Evolutionary conservation across 148 eudicot genomes (phyloP).

Genomic region (Gaultheria prostrata): DNA sequence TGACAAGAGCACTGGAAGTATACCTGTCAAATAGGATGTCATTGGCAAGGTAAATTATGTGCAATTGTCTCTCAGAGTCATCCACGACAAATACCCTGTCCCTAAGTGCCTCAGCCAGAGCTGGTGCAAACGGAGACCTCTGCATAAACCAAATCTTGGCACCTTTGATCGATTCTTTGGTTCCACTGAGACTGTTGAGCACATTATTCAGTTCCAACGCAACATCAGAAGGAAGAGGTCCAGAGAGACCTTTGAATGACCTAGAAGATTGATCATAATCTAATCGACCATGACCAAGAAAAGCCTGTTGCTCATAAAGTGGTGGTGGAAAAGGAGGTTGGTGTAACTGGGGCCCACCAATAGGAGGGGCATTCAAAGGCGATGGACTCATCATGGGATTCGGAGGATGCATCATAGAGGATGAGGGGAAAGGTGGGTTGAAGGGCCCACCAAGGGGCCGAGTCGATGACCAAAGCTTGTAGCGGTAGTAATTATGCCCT

Average conservation of each 20-base stretch:
- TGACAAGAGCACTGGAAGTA: neutral
- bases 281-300: constrained; percentile 58
- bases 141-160: constrained; percentile 99
- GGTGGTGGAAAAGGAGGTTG: constrained; percentile 72
- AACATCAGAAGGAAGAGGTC: constrained; percentile 91
- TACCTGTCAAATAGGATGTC: constrained; percentile 98
- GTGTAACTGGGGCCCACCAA: constrained; percentile 63
- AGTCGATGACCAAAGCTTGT: constrained; percentile 74
- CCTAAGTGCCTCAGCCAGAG: constrained; percentile 83
- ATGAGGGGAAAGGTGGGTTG: constrained; percentile 53
- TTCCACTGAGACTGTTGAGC: constrained; percentile 75
- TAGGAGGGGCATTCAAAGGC: constrained; percentile 36
- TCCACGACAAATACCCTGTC: constrained; percentile 68
- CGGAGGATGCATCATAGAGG: constrained; percentile 69
- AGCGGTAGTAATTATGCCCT: constrained; percentile 86
- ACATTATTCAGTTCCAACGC: constrained; percentile 88
- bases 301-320: constrained; percentile 68
- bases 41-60: constrained; percentile 89
- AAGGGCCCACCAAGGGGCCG: constrained; percentile 55
- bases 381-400: constrained; percentile 51
- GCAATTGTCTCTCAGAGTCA: constrained; percentile 89
- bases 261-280: constrained; percentile 68
- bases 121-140: constrained; percentile 84
- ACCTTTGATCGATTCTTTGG: constrained; percentile 94
- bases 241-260: constrained; percentile 69